These are phyloP conservation scores for Zasmidium cellare DNA, from an alignment of 2,329 filamentous ascomycete species.

Conservation along the genomic window DNA sequence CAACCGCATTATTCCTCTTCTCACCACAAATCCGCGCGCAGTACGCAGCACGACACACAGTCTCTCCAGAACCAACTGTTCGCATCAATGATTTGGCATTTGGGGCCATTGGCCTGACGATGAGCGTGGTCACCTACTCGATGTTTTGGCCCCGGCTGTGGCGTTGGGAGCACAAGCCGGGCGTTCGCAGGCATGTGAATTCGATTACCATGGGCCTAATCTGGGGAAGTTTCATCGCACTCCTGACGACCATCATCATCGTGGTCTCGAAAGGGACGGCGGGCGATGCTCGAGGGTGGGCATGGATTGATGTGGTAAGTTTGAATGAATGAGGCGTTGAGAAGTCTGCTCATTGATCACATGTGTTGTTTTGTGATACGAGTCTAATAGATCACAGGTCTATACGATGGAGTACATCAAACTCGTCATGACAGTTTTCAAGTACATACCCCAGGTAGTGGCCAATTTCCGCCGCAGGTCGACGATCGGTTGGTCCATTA, in stretches of 20 bases:
- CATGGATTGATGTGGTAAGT: constrained; percentile 64
- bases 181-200: constrained; percentile 55
- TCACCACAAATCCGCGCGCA: constrained; percentile 75
- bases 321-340: constrained; percentile 38
- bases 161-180: constrained; percentile 64
- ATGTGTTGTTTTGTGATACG: neutral
- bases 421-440: constrained; percentile 81
- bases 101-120: constrained; percentile 73
- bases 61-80: constrained; percentile 76
- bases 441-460: constrained; percentile 85
- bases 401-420: constrained; percentile 84
- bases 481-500: constrained; percentile 85
- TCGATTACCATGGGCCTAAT: constrained; percentile 68
- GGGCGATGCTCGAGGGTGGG: constrained; percentile 54
- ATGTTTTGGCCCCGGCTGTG: constrained; percentile 74
- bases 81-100: constrained; percentile 89
- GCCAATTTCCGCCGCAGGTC: constrained; percentile 83
- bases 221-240: constrained; percentile 64
- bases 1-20: constrained; percentile 74
- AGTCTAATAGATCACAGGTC: constrained; percentile 42
- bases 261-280: constrained; percentile 48
- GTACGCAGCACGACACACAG: constrained; percentile 77
- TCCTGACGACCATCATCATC: constrained; percentile 49
- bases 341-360: constrained; percentile 2
- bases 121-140: constrained; percentile 71